Evolutionary conservation across 2,329 filamentous ascomycete species (phyloP).

Genomic region (Hypocreales sp.): DNA sequence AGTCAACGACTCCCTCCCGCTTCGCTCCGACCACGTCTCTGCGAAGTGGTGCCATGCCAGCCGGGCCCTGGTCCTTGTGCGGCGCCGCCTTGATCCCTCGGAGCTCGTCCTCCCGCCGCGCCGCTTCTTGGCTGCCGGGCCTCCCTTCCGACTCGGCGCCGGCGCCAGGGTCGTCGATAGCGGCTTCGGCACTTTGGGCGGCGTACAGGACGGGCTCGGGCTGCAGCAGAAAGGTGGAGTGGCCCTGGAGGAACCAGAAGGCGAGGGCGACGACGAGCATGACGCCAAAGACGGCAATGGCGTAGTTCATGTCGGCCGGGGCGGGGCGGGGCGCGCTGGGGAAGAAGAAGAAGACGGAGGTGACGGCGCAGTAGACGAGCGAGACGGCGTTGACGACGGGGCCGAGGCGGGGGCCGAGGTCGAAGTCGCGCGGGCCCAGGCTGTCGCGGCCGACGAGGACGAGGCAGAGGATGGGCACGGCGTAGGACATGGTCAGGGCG

Average conservation of each 20-base stretch:
- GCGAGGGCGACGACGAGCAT: constrained; percentile 32
- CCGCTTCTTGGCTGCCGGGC: too few species aligned
- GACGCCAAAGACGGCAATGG: constrained; percentile 39
- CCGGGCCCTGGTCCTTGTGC: too few species aligned
- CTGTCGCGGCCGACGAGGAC: constrained; percentile 34
- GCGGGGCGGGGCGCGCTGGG: constrained; percentile 27
- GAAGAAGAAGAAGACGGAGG: constrained; percentile 41
- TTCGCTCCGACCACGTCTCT: too few species aligned
- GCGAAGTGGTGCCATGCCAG: too few species aligned
- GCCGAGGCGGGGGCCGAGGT: constrained; percentile 25
- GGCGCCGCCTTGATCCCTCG: too few species aligned
- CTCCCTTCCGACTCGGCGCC: too few species aligned
- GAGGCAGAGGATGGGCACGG: constrained; percentile 31
- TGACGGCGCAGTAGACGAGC: constrained; percentile 33
- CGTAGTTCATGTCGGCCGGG: constrained; percentile 38
- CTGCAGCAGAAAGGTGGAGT: constrained; percentile 12
- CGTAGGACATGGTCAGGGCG: constrained; percentile 33
- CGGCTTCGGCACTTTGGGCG: too few species aligned
- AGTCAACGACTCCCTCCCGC: too few species aligned
- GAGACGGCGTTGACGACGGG: constrained; percentile 29
- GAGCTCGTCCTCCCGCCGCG: too few species aligned
- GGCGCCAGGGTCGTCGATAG: too few species aligned
- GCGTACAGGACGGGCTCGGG: too few species aligned
- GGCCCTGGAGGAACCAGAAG: constrained; percentile 35
- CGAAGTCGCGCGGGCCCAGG: constrained; percentile 28